Evolutionary conservation across 2,329 filamentous ascomycete genomes (phyloP), one percentile per base, ranked within the genome.

Genomic region (Ascochyta koolunga): DNA sequence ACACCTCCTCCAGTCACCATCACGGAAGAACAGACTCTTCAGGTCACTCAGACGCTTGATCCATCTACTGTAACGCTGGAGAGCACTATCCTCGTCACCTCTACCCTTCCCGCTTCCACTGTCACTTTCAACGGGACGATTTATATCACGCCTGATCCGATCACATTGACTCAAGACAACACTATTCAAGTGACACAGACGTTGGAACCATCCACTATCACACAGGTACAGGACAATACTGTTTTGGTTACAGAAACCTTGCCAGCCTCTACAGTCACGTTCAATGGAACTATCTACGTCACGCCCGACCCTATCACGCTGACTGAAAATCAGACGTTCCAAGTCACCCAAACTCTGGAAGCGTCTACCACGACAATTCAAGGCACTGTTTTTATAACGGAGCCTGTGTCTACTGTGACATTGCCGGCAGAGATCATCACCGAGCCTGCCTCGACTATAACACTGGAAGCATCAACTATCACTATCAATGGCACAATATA

Each of bases 91-190:
- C 4, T 37, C 10, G 35, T 37, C 35, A 37, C 35, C 2, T 19
- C 16, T 4, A 21, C 35, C 11, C 9, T 10, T 2, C 41, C 49
- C 1, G 49, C 29, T 18, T 51, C 48, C 1, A 51, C 48, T 1
- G 41, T 45, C 5, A 51, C 48, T 0, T 51, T 51, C 8, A 45
- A 51, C 18, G 39, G 47, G 21, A 50, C 47, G 0, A 25, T 50
- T 4, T 42, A 41, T 13, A 18, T 50, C 8, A 50, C 47, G 2
- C 47, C 47, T 4, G 21, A 24, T 16, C 38, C 47, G 4, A 38
- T 49, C 5, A 49, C 46, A 1, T 9, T 37, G 16, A 42, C 31
- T 13, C 25, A 31, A 22, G 47, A 42, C 18, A 50, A 37, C 24
- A 50, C 47, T 4, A 19, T 50, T 8, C 31, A 32, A 15, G 39